Evolutionary conservation across 2,329 filamentous ascomycete species (phyloP).

Genomic region (Cytospora paraplurivora): DNA sequence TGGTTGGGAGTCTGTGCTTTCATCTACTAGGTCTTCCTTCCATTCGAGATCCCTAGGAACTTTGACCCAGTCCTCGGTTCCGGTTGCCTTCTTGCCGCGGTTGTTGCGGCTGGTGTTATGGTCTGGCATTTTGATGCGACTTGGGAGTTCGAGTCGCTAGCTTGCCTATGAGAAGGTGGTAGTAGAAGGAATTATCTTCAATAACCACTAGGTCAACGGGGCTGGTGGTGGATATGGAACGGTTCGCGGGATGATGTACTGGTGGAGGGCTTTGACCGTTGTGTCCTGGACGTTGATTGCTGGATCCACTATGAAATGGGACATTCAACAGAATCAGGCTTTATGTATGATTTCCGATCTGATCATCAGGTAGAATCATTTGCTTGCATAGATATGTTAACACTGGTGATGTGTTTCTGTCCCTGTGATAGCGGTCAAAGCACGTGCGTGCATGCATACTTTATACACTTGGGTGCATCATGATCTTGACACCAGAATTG

Average conservation of each 20-base stretch:
- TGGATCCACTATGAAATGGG: neutral
- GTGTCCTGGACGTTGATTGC: neutral
- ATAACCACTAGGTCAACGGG: neutral
- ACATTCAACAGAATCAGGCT: neutral
- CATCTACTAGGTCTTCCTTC: slow-evolving; percentile 12
- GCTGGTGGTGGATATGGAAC: neutral
- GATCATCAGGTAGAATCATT: neutral
- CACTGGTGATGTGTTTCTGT: neutral
- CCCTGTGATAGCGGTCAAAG: neutral
- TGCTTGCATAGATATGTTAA: neutral
- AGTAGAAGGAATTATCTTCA: neutral
- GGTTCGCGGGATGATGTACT: neutral
- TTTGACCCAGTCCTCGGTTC: slow-evolving; percentile 2
- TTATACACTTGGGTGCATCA: neutral
- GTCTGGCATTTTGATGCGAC: neutral
- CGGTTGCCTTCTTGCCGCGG: neutral
- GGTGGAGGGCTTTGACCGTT: neutral
- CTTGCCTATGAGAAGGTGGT: neutral
- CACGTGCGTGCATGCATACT: neutral
- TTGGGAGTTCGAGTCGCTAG: too few species aligned
- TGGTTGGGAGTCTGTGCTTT: neutral
- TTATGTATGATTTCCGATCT: neutral
- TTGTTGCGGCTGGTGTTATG: neutral
- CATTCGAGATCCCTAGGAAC: slow-evolving; percentile 10
- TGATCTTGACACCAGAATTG: neutral